phyloP scores from a whole-genome alignment of 1,139 yeast genomes.

The Candida buenavistaensis region DNA sequence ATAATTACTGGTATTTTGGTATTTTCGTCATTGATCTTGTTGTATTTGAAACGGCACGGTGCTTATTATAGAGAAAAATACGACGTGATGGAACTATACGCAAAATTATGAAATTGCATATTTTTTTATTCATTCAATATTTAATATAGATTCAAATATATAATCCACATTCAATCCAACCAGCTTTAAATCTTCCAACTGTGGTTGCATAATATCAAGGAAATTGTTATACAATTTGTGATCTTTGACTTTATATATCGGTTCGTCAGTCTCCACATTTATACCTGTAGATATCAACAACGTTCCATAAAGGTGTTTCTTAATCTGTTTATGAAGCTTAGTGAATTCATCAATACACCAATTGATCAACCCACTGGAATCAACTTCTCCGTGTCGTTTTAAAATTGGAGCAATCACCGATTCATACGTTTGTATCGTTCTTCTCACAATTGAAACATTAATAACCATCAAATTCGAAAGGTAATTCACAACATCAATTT shows the following conservation, averaged over 20 bases:
- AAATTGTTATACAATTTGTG: constrained; percentile 40
- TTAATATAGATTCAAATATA: constrained; percentile 41
- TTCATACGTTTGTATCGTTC: constrained; percentile 36
- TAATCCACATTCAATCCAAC: constrained; percentile 77
- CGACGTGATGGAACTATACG: constrained; percentile 61
- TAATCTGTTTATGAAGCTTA: constrained; percentile 57
- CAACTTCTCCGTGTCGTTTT: constrained; percentile 30
- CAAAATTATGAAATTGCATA: constrained; percentile 36
- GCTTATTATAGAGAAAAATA: constrained; percentile 63
- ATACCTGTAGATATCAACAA: constrained; percentile 32
- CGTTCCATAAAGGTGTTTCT: constrained; percentile 69
- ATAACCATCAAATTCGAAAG: constrained; percentile 45
- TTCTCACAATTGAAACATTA: constrained; percentile 38
- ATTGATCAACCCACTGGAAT: constrained; percentile 45
- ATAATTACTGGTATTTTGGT: constrained; percentile 61
- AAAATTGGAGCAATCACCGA: constrained; percentile 36
- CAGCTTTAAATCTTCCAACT: constrained; percentile 59
- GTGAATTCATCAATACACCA: constrained; percentile 77
- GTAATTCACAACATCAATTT: constrained; percentile 46
- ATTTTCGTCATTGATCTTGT: constrained; percentile 42
- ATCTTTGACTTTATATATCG: constrained; percentile 32
- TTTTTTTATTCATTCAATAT: constrained; percentile 6
- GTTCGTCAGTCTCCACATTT: constrained; percentile 27
- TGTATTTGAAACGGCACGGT: constrained; percentile 58
- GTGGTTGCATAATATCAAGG: constrained; percentile 53